A percentile compares a stretch with the other conserved stretches of the same genome.
Evolutionary conservation across 352 stramenopile genomes (phyloP).

Genomic region (Phytopythium oedochilum): DNA sequence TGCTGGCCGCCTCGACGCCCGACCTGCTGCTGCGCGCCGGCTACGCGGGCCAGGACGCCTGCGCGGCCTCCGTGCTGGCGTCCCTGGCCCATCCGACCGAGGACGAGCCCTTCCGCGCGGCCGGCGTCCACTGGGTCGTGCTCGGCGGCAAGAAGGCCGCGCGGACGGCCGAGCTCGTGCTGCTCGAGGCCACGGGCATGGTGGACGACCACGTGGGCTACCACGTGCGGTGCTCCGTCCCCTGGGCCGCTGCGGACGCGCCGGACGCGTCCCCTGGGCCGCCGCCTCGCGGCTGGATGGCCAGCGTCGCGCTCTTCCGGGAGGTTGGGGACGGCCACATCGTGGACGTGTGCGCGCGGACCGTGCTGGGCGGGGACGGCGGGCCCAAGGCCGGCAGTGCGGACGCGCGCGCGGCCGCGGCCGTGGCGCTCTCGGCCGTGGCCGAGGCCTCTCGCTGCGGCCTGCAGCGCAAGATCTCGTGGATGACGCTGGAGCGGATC

Average conservation of each 20-base stretch:
- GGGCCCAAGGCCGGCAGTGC: slow-evolving; percentile 15
- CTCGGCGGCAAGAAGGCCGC: slow-evolving; percentile 4
- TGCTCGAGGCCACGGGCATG: slow-evolving; percentile 23
- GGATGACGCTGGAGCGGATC: slow-evolving; percentile 18
- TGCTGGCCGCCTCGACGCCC: slow-evolving; percentile 18
- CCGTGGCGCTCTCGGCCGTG: slow-evolving; percentile 12
- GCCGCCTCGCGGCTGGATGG: slow-evolving; percentile 18
- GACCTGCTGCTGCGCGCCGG: slow-evolving; percentile 22
- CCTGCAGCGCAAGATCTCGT: slow-evolving; percentile 55
- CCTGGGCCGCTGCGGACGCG: slow-evolving; percentile 10
- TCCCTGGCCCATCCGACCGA: slow-evolving; percentile 13
- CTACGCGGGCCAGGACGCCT: slow-evolving; percentile 24
- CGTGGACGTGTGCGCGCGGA: slow-evolving; percentile 17
- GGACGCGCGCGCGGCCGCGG: slow-evolving; percentile 14
- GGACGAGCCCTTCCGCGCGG: slow-evolving; percentile 21
- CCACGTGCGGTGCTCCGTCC: slow-evolving; percentile 6
- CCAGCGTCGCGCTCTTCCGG: slow-evolving; percentile 23
- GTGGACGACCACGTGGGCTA: neutral
- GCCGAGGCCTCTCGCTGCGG: slow-evolving; percentile 38
- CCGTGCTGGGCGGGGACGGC: slow-evolving; percentile 22
- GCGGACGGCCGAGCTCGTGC: slow-evolving; percentile 28
- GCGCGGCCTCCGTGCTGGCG: slow-evolving; percentile 21
- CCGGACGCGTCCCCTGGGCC: slow-evolving; percentile 3
- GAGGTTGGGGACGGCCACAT: neutral
- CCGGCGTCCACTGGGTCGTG: slow-evolving; percentile 28